Percentiles rank a stretch among this genome's conserved stretches.
These are phyloP conservation scores for Globisporangium nodosum DNA, from an alignment of 352 stramenopile genomes.

Conservation along the genomic window DNA sequence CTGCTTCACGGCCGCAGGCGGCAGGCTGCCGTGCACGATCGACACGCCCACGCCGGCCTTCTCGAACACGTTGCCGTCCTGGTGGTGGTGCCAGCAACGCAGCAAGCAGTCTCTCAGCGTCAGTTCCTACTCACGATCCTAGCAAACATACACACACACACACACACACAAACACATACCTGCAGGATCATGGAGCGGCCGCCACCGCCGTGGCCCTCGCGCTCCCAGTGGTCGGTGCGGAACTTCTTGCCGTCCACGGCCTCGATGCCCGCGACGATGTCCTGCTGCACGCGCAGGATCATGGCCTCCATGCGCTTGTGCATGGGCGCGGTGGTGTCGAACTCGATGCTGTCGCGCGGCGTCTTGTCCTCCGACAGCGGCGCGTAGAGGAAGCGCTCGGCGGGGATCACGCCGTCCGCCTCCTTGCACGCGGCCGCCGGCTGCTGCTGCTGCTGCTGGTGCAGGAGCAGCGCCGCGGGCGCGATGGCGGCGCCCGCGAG, in stretches of 20 bases:
- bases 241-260: constrained; percentile 94
- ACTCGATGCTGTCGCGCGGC: constrained; percentile 65
- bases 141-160: neutral
- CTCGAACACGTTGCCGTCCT: constrained; percentile 95
- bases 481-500: constrained; percentile 20
- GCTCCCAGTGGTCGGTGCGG: constrained; percentile 93
- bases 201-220: constrained; percentile 90
- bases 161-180: constrained; percentile 11
- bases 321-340: constrained; percentile 61
- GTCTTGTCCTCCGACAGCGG: constrained; percentile 60
- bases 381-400: constrained; percentile 58
- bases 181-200: constrained; percentile 94
- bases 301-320: constrained; percentile 77
- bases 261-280: constrained; percentile 86
- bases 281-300: constrained; percentile 76
- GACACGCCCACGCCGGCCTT: constrained; percentile 97
- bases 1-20: constrained; percentile 76
- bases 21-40: constrained; percentile 96
- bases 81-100: constrained; percentile 9
- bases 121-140: constrained; percentile 2
- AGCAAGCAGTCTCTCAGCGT: neutral
- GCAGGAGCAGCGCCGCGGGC: constrained; percentile 18
- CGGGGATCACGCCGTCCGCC: constrained; percentile 20
- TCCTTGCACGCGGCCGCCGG: constrained; percentile 24
- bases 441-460: constrained; percentile 13